Conservation (phyloP, 768 basidiomycete genomes). For the Podaxis sp. region DNA sequence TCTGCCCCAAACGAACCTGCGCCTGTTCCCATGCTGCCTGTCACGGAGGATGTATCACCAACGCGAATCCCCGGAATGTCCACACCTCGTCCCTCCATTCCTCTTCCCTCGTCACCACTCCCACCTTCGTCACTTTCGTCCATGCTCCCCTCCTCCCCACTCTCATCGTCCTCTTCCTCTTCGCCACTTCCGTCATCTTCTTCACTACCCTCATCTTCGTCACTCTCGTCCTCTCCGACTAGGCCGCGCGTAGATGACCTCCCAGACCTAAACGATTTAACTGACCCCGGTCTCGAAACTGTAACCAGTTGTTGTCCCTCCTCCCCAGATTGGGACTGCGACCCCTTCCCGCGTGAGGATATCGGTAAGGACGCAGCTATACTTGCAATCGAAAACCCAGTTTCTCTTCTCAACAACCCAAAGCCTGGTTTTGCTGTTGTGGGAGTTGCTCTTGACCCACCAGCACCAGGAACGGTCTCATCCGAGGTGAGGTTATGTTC, state of each 20-base stretch:
- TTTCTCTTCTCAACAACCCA: slow-evolving; percentile 68
- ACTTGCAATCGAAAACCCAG: slow-evolving; percentile 73
- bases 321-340: slow-evolving; percentile 27
- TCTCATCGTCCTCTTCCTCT: slow-evolving; percentile 31
- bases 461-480: no score
- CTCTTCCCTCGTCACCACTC: slow-evolving; percentile 33
- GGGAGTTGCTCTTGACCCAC: background rate
- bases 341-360: slow-evolving; percentile 31
- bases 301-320: slow-evolving; percentile 42
- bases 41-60: slow-evolving; percentile 5
- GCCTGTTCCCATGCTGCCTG: background rate
- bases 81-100: slow-evolving; percentile 26
- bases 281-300: slow-evolving; percentile 38
- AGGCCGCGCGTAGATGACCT: slow-evolving; percentile 14
- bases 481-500: no score
- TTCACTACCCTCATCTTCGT: slow-evolving; percentile 35
- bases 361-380: slow-evolving; percentile 60
- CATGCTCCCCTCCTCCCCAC: slow-evolving; percentile 33
- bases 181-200: slow-evolving; percentile 33
- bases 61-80: slow-evolving; percentile 11
- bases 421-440: slow-evolving; percentile 32
- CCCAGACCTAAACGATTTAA: slow-evolving; percentile 29
- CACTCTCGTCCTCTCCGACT: slow-evolving; percentile 30
- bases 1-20: slow-evolving; percentile 41
- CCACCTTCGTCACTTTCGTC: slow-evolving; percentile 22